These are phyloP conservation scores for Alternaria rosae DNA, from an alignment of 2,329 filamentous ascomycete genomes.

Conservation along the genomic window DNA sequence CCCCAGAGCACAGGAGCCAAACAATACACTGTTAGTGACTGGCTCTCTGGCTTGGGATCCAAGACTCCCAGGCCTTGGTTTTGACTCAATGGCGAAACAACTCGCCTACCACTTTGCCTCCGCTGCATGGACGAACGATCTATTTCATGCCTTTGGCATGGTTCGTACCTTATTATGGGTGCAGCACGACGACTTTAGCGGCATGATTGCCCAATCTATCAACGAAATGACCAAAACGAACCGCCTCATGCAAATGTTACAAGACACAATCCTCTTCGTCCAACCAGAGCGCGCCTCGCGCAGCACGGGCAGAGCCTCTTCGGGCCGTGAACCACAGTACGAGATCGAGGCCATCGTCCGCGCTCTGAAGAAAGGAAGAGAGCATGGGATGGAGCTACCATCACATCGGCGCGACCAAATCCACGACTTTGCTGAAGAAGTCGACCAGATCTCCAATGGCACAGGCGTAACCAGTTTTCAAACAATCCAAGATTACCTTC, in stretches of 20 bases:
- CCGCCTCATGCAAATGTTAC: slow-evolving; percentile 67
- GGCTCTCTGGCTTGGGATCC: slow-evolving; percentile 47
- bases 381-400: slow-evolving; percentile 34
- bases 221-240: slow-evolving; percentile 63
- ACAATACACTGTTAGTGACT: slow-evolving; percentile 73
- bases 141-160: slow-evolving; percentile 78
- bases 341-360: slow-evolving; percentile 38
- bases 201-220: slow-evolving; percentile 67
- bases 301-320: slow-evolving; percentile 16
- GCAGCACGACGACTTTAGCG: slow-evolving; percentile 65
- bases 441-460: slow-evolving; percentile 26
- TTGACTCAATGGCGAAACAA: slow-evolving; percentile 65
- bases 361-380: slow-evolving; percentile 30
- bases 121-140: slow-evolving; percentile 63
- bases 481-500: slow-evolving; percentile 31
- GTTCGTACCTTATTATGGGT: slow-evolving; percentile 82
- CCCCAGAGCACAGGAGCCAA: slow-evolving; percentile 60
- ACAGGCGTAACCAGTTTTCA: slow-evolving; percentile 21
- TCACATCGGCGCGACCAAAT: slow-evolving; percentile 34
- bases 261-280: slow-evolving; percentile 59
- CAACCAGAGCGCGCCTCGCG: slow-evolving; percentile 18
- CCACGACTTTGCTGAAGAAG: slow-evolving; percentile 37
- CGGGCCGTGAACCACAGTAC: slow-evolving; percentile 38
- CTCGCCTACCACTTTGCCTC: slow-evolving; percentile 69
- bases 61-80: slow-evolving; percentile 56